Evolutionary conservation across 2,329 filamentous ascomycete genomes (phyloP), one percentile per base, ranked within the genome.

Genomic region (Fusarium xyrophilum): DNA sequence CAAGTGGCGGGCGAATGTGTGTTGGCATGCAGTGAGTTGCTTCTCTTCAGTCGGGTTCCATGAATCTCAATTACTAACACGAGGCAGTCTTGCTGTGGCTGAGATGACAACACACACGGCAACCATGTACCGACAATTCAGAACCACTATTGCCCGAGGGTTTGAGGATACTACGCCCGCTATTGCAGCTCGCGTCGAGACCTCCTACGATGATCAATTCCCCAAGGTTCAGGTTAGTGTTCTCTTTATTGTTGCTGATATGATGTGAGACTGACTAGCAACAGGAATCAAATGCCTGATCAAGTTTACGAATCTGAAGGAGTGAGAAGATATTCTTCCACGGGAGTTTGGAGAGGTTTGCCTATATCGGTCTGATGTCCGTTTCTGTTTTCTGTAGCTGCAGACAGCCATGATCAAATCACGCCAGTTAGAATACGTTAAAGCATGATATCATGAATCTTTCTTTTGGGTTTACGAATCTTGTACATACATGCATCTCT

Each of bases 21-120:
- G 67, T 73, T 32, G 71, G 71, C n/a, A 60, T 73, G 60, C 71
- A 73, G 71, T 73, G 60, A 70, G 71, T 67, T 23, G 8, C 11
- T 2, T 6, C 23, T 19, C 40, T 43, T 8, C 2, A 9, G 6
- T 25, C 5, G 2, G 11, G 2, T 17, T 8, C 0, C 15, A 5
- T 17, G 2, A 15, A 23, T n/a, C 13, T 14, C 3, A 2, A 6
- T 10, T 12, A 1, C 23, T 35, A 8, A 48, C 8, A 19, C 6
- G 19, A 2, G 9, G 1, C 3, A 72, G 68, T 33, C 57, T 73
- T 23, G 71, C 71, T 0, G 72, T 73, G 71, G 69, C 64, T 0
- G 71, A 73, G 23, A 73, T 73, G 71, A 73, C 71, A 2, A 68
- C 67, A 2, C 44, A 73, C 1, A 23, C 40, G 6, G 60, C 71